These are phyloP conservation scores for Aspergillus baeticus DNA, from an alignment of 495 filamentous ascomycete species.

Conservation along the genomic window DNA sequence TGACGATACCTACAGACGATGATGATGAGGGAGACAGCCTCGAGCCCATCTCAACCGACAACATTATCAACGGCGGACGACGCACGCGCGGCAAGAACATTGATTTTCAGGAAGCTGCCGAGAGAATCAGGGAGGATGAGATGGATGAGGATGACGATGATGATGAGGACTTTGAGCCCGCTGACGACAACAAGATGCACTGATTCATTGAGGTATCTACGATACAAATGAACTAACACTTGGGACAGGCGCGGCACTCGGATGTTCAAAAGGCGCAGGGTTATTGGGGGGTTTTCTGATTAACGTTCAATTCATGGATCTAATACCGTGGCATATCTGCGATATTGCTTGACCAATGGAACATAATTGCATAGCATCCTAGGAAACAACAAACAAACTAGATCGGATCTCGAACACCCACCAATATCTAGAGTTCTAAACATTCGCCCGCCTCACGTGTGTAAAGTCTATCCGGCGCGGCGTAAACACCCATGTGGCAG, in stretches of 20 bases:
- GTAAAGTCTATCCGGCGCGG: neutral
- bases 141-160: conserved; percentile 63
- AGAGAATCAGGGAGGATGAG: conserved; percentile 52
- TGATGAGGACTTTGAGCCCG: conserved; percentile 56
- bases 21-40: conserved; percentile 79
- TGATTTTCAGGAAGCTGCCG: conserved; percentile 79
- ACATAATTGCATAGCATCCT: neutral
- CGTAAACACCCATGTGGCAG: conserved; percentile 11
- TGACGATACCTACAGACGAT: conserved; percentile 36
- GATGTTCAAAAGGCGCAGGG: conserved; percentile 19
- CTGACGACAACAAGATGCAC: conserved; percentile 42
- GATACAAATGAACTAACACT: conserved; percentile 5
- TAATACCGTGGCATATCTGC: neutral
- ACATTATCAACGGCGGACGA: conserved; percentile 75
- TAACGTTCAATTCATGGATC: neutral
- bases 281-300: conserved; percentile 14
- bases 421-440: neutral
- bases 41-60: conserved; percentile 83
- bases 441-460: conserved; percentile 1
- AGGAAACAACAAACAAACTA: neutral
- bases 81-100: conserved; percentile 85
- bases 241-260: conserved; percentile 15
- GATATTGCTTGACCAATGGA: conserved; percentile 1
- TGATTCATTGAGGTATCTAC: conserved; percentile 29
- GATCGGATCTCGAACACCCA: neutral